Percentiles rank a stretch among this genome's conserved stretches.
Conservation (phyloP, 345 rosid genomes). For the Psidium friedrichsthalianum region DNA sequence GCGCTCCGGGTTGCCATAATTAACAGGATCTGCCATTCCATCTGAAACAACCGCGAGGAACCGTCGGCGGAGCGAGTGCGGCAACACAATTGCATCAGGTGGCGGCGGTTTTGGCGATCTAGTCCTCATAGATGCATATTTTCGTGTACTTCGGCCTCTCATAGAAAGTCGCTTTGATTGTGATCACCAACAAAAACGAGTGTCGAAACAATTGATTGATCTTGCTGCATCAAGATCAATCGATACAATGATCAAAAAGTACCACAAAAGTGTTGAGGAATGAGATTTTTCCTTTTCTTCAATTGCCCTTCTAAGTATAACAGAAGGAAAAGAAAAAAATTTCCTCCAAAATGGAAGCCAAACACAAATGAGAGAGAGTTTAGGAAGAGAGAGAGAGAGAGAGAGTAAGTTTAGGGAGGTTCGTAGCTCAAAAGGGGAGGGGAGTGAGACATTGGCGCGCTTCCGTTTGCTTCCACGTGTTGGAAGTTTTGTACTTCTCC, state of each 20-base stretch:
- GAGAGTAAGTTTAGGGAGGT: constrained; percentile 8
- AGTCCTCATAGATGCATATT: constrained; percentile 85
- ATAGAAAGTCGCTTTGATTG: background rate
- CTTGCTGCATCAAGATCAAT: background rate
- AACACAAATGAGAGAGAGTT: background rate
- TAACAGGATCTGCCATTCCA: constrained; percentile 99
- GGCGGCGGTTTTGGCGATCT: constrained; percentile 46
- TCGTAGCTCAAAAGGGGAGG: constrained; percentile 3
- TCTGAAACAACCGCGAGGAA: constrained; percentile 50
- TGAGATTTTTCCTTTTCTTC: background rate
- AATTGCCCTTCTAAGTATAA: background rate
- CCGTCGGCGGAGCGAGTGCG: constrained; percentile 13
- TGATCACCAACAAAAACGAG: background rate
- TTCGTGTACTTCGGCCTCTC: constrained; percentile 1
- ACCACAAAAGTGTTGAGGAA: background rate
- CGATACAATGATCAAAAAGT: background rate
- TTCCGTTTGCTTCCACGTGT: constrained; percentile 2
- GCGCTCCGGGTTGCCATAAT: constrained; percentile 68
- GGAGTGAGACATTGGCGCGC: constrained; percentile 9
- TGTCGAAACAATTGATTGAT: background rate
- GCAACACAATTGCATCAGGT: constrained; percentile 36
- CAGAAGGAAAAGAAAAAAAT: background rate
- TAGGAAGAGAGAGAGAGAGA: background rate
- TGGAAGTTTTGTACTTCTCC: background rate
- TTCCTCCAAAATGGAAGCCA: background rate